Conservation (phyloP, 805 yeast genomes). For the Hanseniaspora hatyaiensis region DNA sequence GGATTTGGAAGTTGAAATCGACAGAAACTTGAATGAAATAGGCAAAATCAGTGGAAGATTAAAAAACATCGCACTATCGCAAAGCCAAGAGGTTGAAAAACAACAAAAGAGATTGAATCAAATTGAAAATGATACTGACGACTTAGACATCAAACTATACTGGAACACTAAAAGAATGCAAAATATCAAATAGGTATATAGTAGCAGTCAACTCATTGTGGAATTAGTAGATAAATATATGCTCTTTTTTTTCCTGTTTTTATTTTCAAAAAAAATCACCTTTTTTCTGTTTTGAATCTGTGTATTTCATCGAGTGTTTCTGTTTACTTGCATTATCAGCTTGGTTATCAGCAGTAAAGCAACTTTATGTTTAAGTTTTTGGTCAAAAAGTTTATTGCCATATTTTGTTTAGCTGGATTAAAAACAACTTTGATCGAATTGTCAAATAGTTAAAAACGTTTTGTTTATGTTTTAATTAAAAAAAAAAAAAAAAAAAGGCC, state of each 20-base stretch:
- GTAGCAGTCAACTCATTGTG: too few species aligned
- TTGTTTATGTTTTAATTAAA: too few species aligned
- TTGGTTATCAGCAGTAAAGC: too few species aligned
- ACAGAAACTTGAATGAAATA: conserved; percentile 70
- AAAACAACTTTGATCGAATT: too few species aligned
- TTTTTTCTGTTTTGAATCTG: background rate
- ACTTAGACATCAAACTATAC: conserved; percentile 72
- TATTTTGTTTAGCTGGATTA: too few species aligned
- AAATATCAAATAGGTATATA: conserved; percentile 33
- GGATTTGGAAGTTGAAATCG: conserved; percentile 79
- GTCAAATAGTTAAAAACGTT: too few species aligned
- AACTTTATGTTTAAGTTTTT: too few species aligned
- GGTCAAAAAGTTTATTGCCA: too few species aligned
- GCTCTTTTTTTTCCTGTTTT: background rate
- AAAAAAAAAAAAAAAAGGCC: too few species aligned
- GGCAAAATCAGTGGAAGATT: conserved; percentile 56
- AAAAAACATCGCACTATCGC: conserved; percentile 57
- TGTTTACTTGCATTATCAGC: too few species aligned
- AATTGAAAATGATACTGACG: conserved; percentile 75
- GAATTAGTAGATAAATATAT: background rate
- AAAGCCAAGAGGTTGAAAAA: conserved; percentile 63
- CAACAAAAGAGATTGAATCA: conserved; percentile 65
- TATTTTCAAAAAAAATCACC: background rate
- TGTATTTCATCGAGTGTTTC: too few species aligned
- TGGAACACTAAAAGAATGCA: conserved; percentile 59